A percentile compares a stretch with the other conserved stretches of the same genome.
Conservation (phyloP, 441 rosid species). For the Pelargonium citronellum region DNA sequence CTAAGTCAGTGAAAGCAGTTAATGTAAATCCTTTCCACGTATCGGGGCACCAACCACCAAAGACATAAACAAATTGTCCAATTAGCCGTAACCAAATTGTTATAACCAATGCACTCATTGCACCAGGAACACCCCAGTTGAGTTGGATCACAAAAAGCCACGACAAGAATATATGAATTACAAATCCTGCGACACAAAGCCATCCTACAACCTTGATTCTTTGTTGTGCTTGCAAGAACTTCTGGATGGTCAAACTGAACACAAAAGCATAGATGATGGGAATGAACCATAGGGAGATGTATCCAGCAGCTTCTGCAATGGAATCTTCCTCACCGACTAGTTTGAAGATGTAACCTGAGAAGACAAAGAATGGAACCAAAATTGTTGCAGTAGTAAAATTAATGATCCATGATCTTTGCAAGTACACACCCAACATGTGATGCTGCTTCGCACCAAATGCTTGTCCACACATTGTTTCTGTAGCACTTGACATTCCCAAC, state of each 20-base stretch:
- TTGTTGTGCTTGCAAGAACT: slow-evolving; percentile 44
- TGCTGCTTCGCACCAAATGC: too few species aligned
- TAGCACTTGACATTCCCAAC: too few species aligned
- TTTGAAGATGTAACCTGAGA: too few species aligned
- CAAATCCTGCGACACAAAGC: slow-evolving; percentile 33
- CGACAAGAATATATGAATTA: slow-evolving; percentile 36
- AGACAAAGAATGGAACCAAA: too few species aligned
- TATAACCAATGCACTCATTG: slow-evolving; percentile 34
- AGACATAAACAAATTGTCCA: slow-evolving; percentile 31
- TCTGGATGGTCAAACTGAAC: slow-evolving; percentile 32
- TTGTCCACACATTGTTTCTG: too few species aligned
- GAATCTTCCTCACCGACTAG: too few species aligned
- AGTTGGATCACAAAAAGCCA: slow-evolving; percentile 41
- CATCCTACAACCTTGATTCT: slow-evolving; percentile 40
- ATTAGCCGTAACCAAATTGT: slow-evolving; percentile 28
- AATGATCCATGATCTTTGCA: too few species aligned
- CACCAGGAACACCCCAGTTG: slow-evolving; percentile 38
- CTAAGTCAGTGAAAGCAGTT: slow-evolving; percentile 34
- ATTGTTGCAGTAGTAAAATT: too few species aligned
- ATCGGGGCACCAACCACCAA: slow-evolving; percentile 45
- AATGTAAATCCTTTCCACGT: slow-evolving; percentile 44
- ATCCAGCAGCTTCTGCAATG: too few species aligned
- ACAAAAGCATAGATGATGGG: slow-evolving; percentile 32
- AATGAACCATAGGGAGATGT: slow-evolving; percentile 50
- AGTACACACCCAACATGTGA: too few species aligned